These are phyloP conservation scores for Isoetes taiwanensis DNA, from an alignment of 75 land plant genomes.

Conservation along the genomic window DNA sequence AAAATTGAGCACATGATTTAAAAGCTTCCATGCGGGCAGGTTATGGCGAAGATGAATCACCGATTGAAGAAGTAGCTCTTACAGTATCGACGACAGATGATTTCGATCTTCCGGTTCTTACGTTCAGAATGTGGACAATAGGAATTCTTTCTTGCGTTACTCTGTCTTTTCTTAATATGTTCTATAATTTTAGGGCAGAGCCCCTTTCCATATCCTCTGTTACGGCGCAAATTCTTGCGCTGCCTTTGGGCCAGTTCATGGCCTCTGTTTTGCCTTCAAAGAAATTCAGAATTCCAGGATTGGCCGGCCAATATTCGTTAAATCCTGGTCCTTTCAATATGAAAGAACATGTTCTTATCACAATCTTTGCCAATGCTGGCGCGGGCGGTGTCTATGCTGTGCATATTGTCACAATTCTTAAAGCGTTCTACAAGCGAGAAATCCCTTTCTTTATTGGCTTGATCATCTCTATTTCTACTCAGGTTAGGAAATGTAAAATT, in stretches of 20 bases:
- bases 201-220: conserved; percentile 24
- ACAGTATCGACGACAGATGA: conserved; percentile 70
- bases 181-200: conserved; percentile 44
- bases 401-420: conserved; percentile 42
- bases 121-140: conserved; percentile 66
- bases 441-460: conserved; percentile 35
- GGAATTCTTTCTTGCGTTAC: conserved; percentile 39
- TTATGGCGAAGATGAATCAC: conserved; percentile 40
- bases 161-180: conserved; percentile 45
- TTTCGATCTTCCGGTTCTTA: conserved; percentile 41
- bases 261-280: conserved; percentile 40
- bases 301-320: conserved; percentile 35
- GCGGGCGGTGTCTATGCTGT: conserved; percentile 43
- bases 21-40: too few relatives aligned
- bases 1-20: too few relatives aligned
- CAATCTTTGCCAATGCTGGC: conserved; percentile 72
- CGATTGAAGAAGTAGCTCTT: conserved; percentile 58
- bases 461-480: conserved; percentile 50
- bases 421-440: conserved; percentile 51
- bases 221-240: conserved; percentile 41
- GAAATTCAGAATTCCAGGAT: conserved; percentile 19
- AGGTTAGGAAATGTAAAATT: too few relatives aligned
- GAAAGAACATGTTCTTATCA: conserved; percentile 81
- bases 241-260: conserved; percentile 63
- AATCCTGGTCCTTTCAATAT: conserved; percentile 85